Evolutionary conservation across 208 protist genomes (phyloP).

Genomic region (Wallacemonas sp.): DNA sequence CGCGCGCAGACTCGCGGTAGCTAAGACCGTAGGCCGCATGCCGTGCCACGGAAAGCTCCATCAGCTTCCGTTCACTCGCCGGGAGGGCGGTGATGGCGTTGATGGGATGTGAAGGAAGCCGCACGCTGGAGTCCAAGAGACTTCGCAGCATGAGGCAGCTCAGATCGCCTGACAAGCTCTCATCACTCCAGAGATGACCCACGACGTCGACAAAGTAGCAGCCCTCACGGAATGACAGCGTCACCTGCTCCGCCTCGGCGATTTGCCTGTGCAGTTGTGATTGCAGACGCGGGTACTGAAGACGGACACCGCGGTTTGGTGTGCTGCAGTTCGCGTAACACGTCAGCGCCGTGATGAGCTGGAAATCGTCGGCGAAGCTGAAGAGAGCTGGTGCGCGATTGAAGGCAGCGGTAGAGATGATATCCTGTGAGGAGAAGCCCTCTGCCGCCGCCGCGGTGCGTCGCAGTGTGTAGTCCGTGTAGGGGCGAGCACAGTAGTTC

Average conservation of each 20-base stretch:
- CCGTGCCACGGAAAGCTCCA: constrained; percentile 47
- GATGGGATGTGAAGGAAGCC: constrained; percentile 45
- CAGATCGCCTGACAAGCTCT: constrained; percentile 35
- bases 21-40: constrained; percentile 72
- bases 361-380: constrained; percentile 52
- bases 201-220: constrained; percentile 29
- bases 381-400: constrained; percentile 28
- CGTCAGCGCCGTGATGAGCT: constrained; percentile 40
- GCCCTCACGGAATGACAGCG: constrained; percentile 43
- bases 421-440: constrained; percentile 59
- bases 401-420: constrained; percentile 40
- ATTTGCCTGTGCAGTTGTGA: constrained; percentile 28
- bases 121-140: constrained; percentile 55
- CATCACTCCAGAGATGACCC: constrained; percentile 31
- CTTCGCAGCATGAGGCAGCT: constrained; percentile 55
- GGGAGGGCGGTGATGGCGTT: constrained; percentile 33
- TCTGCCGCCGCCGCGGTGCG: constrained; percentile 44
- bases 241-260: constrained; percentile 37
- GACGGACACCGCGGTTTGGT: neutral
- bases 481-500: constrained; percentile 61
- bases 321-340: constrained; percentile 58
- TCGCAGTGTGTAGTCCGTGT: constrained; percentile 68
- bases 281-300: constrained; percentile 50
- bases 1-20: constrained; percentile 36
- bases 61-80: constrained; percentile 33